Evolutionary conservation across 805 yeast species (phyloP).

Genomic region (Teunomyces panamensis): DNA sequence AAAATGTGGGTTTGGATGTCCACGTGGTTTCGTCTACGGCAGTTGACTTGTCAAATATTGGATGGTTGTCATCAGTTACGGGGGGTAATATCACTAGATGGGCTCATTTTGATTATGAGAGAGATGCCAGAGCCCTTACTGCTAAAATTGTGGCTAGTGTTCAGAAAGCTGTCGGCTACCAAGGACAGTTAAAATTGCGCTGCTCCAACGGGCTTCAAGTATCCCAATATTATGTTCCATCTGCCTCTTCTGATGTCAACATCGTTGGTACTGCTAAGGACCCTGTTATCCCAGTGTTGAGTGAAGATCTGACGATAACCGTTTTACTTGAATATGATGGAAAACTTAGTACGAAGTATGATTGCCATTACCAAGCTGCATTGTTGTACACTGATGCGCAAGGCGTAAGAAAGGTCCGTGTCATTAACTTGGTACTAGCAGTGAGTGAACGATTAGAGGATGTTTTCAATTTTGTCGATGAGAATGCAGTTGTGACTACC

Average conservation of each 20-base stretch:
- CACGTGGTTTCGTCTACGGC: constrained; percentile 63
- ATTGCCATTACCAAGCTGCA: constrained; percentile 90
- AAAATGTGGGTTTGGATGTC: constrained; percentile 73
- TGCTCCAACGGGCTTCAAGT: constrained; percentile 87
- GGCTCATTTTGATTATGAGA: constrained; percentile 60
- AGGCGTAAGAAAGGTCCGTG: constrained; percentile 82
- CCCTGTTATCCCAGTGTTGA: constrained; percentile 67
- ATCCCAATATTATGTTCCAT: constrained; percentile 63
- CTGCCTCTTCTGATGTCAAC: constrained; percentile 22
- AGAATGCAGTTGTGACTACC: constrained; percentile 43
- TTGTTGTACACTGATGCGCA: constrained; percentile 72
- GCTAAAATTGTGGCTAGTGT: constrained; percentile 58
- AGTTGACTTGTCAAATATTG: constrained; percentile 74
- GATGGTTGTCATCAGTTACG: constrained; percentile 59
- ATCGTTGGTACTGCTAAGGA: constrained; percentile 42
- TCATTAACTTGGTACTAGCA: constrained; percentile 79
- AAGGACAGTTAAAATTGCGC: constrained; percentile 79
- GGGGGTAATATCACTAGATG: constrained; percentile 71
- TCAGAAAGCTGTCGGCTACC: constrained; percentile 60
- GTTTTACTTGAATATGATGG: constrained; percentile 78
- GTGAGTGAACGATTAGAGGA: constrained; percentile 72
- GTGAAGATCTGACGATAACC: constrained; percentile 62
- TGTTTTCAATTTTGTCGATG: constrained; percentile 77
- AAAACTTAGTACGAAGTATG: constrained; percentile 62
- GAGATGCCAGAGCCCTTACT: constrained; percentile 67